Evolutionary conservation across 805 yeast species (phyloP).

Genomic region (Saitoella complicata): DNA sequence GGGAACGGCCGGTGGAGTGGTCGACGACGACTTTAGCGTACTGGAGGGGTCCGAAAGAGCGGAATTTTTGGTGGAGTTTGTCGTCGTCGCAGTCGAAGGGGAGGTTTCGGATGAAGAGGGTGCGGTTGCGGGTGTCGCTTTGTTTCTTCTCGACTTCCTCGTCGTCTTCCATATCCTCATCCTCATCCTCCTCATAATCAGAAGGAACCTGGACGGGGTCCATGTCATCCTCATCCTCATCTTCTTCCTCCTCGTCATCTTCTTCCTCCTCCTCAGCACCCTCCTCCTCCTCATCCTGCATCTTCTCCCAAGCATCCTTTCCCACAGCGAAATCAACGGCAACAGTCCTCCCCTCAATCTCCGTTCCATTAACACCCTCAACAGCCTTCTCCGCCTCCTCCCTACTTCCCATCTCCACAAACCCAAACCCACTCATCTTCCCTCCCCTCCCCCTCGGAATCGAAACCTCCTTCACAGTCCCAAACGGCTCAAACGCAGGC

Average conservation of each 20-base stretch:
- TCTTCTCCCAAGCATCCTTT: conserved; percentile 64
- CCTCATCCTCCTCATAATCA: conserved; percentile 18
- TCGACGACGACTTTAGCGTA: conserved; percentile 92
- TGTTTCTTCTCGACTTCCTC: conserved; percentile 18
- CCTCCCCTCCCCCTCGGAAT: conserved; percentile 83
- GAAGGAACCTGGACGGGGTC: conserved; percentile 21
- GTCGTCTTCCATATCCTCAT: conserved; percentile 19
- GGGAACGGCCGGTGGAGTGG: conserved; percentile 67
- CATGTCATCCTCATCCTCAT: conserved; percentile 24
- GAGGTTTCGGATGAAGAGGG: conserved; percentile 78
- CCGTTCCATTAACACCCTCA: conserved; percentile 53
- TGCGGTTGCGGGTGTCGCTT: conserved; percentile 19
- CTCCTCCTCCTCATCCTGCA: conserved; percentile 26
- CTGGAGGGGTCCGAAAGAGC: conserved; percentile 68
- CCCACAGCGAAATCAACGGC: conserved; percentile 90
- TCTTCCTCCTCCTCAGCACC: conserved; percentile 28
- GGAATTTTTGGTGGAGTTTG: conserved; percentile 58
- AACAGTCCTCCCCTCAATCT: conserved; percentile 78
- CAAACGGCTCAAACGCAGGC: conserved; percentile 56
- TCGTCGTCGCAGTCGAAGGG: conserved; percentile 91
- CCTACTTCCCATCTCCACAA: conserved; percentile 73
- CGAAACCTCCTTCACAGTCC: conserved; percentile 73
- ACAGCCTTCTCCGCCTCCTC: conserved; percentile 68
- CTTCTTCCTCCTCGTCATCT: conserved; percentile 25
- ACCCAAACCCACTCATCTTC: conserved; percentile 85